Evolutionary conservation across 306 rosid genomes (phyloP), one percentile per base, ranked within the genome.

Genomic region (Casuarina glauca): DNA sequence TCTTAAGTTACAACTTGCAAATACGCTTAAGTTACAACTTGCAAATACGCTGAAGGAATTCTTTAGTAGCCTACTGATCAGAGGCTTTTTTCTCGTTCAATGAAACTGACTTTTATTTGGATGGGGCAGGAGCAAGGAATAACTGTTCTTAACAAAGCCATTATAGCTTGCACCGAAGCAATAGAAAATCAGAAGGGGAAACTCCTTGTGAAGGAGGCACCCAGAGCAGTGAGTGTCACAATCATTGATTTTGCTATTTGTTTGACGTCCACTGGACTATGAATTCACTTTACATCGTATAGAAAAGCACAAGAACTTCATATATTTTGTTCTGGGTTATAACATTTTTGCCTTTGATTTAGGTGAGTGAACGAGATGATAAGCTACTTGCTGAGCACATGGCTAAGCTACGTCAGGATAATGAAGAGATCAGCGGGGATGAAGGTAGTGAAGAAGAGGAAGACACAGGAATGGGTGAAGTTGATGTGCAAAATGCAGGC

Each of bases 371-470:
- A 70, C 86, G 96, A 74, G 98, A 94, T 82, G 97, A 94, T 77
- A 90, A 94, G 73, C 80, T 94, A 76, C 96, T 94, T 45, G 89
- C 91, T 1, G 96, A 91, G 70, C 91, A 89, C 87, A 94, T 94
- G 97, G 89, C 82, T 44, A 88, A 94, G 90, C 94, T 91, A 55
- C 88, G 91, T 66, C 84, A 86, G 74, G 91, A 86, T 72, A 94
- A 94, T 20, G 96, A 94, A 78, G 97, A 94, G 84, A 60, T 93
- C 9, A 84, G 89, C 9, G 97, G 91, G 0, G 97, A 95, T 35
- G 97, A 93, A 69, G 93, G 82, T 53, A 95, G 97, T 9, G 99
- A 95, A 69, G 99, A 93, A 80, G 99, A 95, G 83, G 99, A 95
- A 81, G 99, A 95, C 81, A 88, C 93, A 0, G 99, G 99, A 45